Evolutionary conservation across 176 grass and related monocot genomes (phyloP).

Genomic region (Carex pumila): DNA sequence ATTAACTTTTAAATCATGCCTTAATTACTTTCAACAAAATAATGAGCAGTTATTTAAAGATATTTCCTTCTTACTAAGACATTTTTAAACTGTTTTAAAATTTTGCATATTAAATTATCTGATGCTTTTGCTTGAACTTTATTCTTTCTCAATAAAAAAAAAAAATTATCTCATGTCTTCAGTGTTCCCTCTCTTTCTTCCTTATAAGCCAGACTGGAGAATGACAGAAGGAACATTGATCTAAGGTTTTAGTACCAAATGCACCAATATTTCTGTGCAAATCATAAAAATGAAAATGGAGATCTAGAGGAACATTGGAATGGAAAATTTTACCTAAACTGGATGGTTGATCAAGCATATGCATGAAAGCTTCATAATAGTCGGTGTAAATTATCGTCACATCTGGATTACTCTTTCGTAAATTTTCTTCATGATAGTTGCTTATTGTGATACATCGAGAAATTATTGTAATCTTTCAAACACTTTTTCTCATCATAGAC

Average conservation of each 20-base stretch:
- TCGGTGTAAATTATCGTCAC: slow-evolving; percentile 59
- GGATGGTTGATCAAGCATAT: slow-evolving; percentile 48
- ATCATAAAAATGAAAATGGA: background rate
- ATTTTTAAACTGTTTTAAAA: background rate
- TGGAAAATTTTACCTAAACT: slow-evolving; percentile 28
- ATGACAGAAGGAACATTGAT: background rate
- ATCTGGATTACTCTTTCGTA: slow-evolving; percentile 41
- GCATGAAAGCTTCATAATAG: slow-evolving; percentile 73
- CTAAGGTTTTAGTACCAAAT: background rate
- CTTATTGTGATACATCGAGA: slow-evolving; percentile 61
- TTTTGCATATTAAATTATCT: background rate
- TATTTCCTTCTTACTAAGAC: background rate
- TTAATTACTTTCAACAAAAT: background rate
- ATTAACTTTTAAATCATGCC: background rate
- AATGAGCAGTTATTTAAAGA: background rate
- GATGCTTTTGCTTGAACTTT: no score
- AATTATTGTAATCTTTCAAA: slow-evolving; percentile 67
- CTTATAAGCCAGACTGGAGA: background rate
- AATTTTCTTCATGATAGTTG: slow-evolving; percentile 26
- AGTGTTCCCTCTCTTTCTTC: no score
- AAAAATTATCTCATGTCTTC: no score
- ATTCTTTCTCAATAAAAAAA: no score
- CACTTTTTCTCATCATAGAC: slow-evolving; percentile 52
- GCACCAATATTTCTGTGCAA: background rate
- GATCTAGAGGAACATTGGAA: background rate